A percentile compares a stretch with the other conserved stretches of the same genome.
Conservation (phyloP, 768 basidiomycete genomes). For the Kwoniella bestiolae region DNA sequence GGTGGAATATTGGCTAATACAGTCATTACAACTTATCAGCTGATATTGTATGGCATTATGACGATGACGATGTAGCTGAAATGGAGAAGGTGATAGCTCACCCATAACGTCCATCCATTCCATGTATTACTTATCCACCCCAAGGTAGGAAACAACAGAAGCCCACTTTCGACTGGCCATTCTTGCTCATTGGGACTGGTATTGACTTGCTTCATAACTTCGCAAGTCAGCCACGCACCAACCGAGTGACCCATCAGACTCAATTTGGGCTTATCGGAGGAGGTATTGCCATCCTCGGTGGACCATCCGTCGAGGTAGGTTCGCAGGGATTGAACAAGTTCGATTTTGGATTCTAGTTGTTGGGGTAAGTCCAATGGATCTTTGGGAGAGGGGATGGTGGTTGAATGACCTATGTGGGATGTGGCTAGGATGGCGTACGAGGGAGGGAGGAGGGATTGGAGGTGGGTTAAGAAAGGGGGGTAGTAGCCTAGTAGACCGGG, state of each 20-base stretch:
- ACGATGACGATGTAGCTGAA: too few species aligned
- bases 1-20: conserved; percentile 61
- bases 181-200: neutral
- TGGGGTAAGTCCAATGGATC: conserved; percentile 58
- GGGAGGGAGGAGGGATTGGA: conserved; percentile 66
- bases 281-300: conserved; percentile 7
- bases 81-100: conserved; percentile 44
- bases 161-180: conserved; percentile 59
- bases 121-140: conserved; percentile 68
- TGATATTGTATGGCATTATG: conserved; percentile 52
- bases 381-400: conserved; percentile 56
- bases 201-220: conserved; percentile 60
- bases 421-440: conserved; percentile 61
- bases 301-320: conserved; percentile 35
- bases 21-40: conserved; percentile 54
- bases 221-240: conserved; percentile 70
- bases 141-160: conserved; percentile 74
- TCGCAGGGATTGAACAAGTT: conserved; percentile 61
- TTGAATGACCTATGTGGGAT: conserved; percentile 68
- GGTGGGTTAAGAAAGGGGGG: conserved; percentile 65
- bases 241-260: conserved; percentile 65
- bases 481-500: conserved; percentile 73
- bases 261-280: conserved; percentile 20
- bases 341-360: conserved; percentile 66
- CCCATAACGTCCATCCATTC: conserved; percentile 67